Percentiles rank a stretch among this genome's conserved stretches.
Conservation (phyloP, 2,329 filamentous ascomycete genomes). For the Alternaria sp. region DNA sequence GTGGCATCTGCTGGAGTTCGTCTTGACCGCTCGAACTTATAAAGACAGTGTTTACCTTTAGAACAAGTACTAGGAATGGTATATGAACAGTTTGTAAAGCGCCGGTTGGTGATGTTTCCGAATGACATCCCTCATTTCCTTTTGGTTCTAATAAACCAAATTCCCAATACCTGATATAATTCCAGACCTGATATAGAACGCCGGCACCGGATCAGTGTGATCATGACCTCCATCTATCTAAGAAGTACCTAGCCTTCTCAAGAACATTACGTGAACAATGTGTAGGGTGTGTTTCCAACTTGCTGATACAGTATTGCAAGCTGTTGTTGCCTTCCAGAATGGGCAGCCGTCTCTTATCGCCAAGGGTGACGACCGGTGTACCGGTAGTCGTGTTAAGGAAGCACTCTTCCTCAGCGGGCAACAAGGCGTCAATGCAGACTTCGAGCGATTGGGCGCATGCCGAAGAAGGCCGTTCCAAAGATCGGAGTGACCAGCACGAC, state of each 20-base stretch:
- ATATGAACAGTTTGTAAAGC: neutral
- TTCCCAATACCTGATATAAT: neutral
- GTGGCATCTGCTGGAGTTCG: neutral
- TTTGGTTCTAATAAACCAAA: neutral
- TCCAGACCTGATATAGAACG: neutral
- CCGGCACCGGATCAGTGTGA: neutral
- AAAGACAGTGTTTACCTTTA: neutral
- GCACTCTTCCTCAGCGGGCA: slow-evolving; percentile 6
- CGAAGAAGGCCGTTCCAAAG: neutral
- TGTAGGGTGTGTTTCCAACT: slow-evolving; percentile 4
- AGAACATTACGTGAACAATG: neutral
- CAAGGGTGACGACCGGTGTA: slow-evolving; percentile 4
- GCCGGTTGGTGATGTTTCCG: neutral
- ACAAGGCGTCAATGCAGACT: slow-evolving; percentile 5
- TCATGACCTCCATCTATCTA: slow-evolving; percentile 4
- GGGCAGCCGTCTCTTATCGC: neutral
- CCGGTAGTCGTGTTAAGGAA: slow-evolving; percentile 2
- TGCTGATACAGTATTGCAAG: slow-evolving; percentile 10
- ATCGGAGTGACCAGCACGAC: slow-evolving; percentile 13
- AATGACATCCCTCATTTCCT: neutral
- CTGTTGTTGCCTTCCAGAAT: slow-evolving; percentile 2
- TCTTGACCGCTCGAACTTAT: neutral
- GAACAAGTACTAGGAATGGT: neutral
- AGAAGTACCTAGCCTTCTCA: slow-evolving; percentile 8
- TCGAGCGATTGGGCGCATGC: neutral